Conservation (phyloP, 176 grass and related monocot species). For the Oryza longistaminata region DNA sequence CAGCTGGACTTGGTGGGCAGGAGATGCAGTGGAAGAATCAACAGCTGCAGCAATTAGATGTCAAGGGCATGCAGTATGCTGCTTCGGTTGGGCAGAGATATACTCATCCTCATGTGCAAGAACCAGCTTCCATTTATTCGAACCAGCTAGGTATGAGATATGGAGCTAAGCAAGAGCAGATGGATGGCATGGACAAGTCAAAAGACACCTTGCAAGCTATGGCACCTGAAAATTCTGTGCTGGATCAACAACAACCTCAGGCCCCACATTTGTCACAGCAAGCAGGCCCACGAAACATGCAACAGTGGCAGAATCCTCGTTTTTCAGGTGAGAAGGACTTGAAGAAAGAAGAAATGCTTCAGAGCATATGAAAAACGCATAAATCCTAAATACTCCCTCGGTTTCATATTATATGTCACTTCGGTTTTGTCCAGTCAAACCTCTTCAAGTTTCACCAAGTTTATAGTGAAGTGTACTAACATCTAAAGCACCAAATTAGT, state of each 20-base stretch:
- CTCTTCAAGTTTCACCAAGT: no score
- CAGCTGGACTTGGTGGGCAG: constrained; percentile 44
- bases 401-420: no score
- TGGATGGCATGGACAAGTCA: constrained; percentile 59
- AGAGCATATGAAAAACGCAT: constrained; percentile 42
- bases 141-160: constrained; percentile 69
- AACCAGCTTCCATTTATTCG: constrained; percentile 71
- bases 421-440: no score
- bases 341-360: constrained; percentile 72
- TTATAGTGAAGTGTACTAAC: no score
- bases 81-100: constrained; percentile 70
- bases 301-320: constrained; percentile 62
- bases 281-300: constrained; percentile 46
- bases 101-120: constrained; percentile 56
- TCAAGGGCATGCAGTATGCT: constrained; percentile 70
- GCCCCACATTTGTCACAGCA: constrained; percentile 58
- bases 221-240: constrained; percentile 51
- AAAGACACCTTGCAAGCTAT: constrained; percentile 60
- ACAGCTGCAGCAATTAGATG: constrained; percentile 59
- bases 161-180: constrained; percentile 72
- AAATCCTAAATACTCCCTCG: not conserved
- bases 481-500: no score
- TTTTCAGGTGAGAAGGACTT: constrained; percentile 64
- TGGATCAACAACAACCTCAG: constrained; percentile 58
- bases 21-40: constrained; percentile 85